Base-by-base conservation (phyloP, 2,329 filamentous ascomycete species). In the Rachicladosporium sp. region DNA sequence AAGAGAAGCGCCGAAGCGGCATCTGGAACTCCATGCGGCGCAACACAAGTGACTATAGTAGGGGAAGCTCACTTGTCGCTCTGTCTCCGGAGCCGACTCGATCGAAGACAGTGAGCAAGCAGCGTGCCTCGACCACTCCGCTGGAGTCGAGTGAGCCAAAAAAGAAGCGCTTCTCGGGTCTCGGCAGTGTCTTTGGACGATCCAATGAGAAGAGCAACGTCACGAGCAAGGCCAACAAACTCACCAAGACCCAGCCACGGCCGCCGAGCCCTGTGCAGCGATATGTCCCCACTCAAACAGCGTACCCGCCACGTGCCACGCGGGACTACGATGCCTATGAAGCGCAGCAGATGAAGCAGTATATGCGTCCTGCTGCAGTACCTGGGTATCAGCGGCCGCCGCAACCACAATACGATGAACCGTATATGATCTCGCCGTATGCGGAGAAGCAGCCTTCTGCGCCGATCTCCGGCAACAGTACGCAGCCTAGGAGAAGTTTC, bases 81-180 rank as follows among this genome's bases (percentile, higher is more conserved):
- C 23, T 27, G 23, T 27, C 23, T 27, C 23, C 23, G 23, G 23
- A 27, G 23, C 41, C 8, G 6, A 11, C 38, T 19, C 8, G 15
- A 15, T 19, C 35, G 1, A 50, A 49, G 8, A 56, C 46, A 2
- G 39, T 57, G 4, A 53, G 50, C 38, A 59, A 60, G 35, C 54
- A 58, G 37, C 50, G 54, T 15, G 38, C 52, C 10, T 43, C 49
- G 4, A 47, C 53, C 1, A 47, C 46, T 35, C 43, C 47, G 6
- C 42, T 46, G 2, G 51, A 52, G 29, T 42, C 48, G 6, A 27
- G 23, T 27, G 23, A 27, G 6, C 48, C 50, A 29, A 56, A 56
- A 37, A 68, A 67, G 45, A 67, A 66, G 40, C 57, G 66, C 29
- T 66, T 68, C 35, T 68, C 66, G 2, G 50, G 57, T 3, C 46